Evolutionary conservation across 495 filamentous ascomycete species (phyloP).

Genomic region (Immersiella caudata): DNA sequence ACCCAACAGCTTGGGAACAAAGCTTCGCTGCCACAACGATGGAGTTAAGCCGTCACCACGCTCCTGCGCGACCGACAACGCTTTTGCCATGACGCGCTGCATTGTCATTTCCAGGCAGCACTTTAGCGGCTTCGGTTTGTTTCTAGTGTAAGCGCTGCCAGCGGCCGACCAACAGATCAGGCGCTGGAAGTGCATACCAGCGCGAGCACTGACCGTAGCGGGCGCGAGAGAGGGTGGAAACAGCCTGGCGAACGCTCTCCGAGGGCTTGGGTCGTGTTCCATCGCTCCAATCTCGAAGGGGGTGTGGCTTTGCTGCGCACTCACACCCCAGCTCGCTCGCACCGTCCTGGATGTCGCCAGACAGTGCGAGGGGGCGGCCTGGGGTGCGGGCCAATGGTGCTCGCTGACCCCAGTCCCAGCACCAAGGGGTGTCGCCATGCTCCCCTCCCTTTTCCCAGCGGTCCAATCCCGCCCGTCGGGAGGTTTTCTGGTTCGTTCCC

Average conservation of each 20-base stretch:
- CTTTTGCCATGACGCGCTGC: not conserved
- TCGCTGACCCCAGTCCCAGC: not conserved
- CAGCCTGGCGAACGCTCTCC: not conserved
- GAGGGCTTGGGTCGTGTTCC: slow-evolving; percentile 5
- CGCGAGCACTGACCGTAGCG: not conserved
- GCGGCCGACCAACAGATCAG: not conserved
- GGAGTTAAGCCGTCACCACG: not conserved
- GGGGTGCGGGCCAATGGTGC: not conserved
- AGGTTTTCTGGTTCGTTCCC: not conserved
- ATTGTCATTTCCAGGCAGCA: not conserved
- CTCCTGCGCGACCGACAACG: not conserved
- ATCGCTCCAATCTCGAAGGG: not conserved
- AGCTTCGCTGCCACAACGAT: not conserved
- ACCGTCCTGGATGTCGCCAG: slow-evolving; percentile 4
- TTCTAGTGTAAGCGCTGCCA: not conserved
- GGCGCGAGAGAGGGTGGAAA: not conserved
- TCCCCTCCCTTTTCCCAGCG: not conserved
- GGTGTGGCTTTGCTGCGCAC: not conserved
- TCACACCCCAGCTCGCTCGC: not conserved
- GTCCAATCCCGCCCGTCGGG: not conserved
- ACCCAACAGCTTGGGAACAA: not conserved
- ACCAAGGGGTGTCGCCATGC: not conserved
- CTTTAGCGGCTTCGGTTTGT: not conserved
- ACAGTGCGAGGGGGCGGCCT: not conserved
- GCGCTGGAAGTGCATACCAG: not conserved